Base-by-base conservation (phyloP, 495 filamentous ascomycete species). In the Chaetomium fimeti region DNA sequence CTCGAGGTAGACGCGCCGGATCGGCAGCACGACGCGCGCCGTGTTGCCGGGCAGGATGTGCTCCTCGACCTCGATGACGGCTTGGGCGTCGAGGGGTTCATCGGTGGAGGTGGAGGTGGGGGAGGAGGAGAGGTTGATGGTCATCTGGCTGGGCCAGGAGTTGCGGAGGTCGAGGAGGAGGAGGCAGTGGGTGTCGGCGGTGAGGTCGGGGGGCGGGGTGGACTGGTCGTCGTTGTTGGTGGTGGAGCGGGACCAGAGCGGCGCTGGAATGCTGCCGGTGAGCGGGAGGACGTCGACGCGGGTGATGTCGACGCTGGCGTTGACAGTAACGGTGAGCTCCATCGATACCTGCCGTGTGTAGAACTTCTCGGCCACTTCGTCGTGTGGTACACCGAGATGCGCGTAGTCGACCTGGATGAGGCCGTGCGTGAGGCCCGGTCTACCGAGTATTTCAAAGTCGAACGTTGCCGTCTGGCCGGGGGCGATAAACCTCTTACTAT, bases 291-390 rank as follows among this genome's bases (percentile, higher is more conserved):
- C 81, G 72, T 97, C 92, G 67, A 90, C 86, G 25, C 89, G 84
- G 48, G 85, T 82, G 18, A 96, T 78, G 66, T 95, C 89, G 22
- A 97, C 80, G 69, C 90, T 92, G 15, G 92, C 90, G 73, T 96
- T 96, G 43, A 98, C 93, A 5, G 93, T 97, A 24, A 96, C 83
- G 0, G 90, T 91, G 57, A 98, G 76, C 11, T 91, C 91, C 45
- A 96, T 81, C 43, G 87, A 87, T 25, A 96, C 77, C 67, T 93
- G 89, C 55, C 93, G 84, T 18, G 93, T 97, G 70, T 91, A 92
- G 68, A 96, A 94, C 29, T 83, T 81, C 49, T 88, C 86, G n/a
- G 80, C 81, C 3, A 93, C 75, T 48, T 91, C 83, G 16, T 80
- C 78, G 22, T 81, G 81, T 20, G 87, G 78, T 32, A 83, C 80